These are phyloP conservation scores for Globisporangium polare DNA, from an alignment of 352 stramenopile species.

Conservation along the genomic window DNA sequence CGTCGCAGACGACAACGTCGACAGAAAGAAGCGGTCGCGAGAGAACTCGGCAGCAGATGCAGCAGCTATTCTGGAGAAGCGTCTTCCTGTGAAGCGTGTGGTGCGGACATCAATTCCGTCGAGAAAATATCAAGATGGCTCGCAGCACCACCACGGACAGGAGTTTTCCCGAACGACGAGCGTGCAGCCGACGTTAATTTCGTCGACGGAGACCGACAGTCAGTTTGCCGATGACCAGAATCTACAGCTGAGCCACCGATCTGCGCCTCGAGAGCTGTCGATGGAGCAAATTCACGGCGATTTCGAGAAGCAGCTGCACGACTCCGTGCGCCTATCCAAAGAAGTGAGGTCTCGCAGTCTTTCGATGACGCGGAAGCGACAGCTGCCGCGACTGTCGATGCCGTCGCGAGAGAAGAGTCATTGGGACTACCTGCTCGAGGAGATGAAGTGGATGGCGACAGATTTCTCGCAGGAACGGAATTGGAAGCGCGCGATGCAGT, in stretches of 20 bases:
- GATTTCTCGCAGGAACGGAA: constrained; percentile 97
- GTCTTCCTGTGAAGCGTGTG: constrained; percentile 22
- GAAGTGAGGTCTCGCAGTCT: constrained; percentile 36
- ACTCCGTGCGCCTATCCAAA: constrained; percentile 39
- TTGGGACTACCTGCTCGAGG: constrained; percentile 93
- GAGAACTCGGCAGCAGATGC: constrained; percentile 8
- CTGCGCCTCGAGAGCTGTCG: constrained; percentile 18
- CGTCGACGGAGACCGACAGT: neutral
- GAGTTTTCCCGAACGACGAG: constrained; percentile 16
- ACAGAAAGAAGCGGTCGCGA: constrained; percentile 16
- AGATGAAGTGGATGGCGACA: constrained; percentile 96
- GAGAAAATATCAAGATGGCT: constrained; percentile 39
- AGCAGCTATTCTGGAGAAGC: constrained; percentile 5
- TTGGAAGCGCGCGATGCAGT: constrained; percentile 88
- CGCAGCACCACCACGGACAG: constrained; percentile 26
- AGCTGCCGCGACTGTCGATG: constrained; percentile 56
- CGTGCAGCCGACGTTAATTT: constrained; percentile 3
- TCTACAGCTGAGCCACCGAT: neutral
- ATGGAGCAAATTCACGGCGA: constrained; percentile 14
- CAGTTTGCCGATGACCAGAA: neutral
- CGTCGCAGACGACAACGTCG: constrained; percentile 13
- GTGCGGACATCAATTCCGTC: constrained; percentile 34
- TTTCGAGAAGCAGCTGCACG: constrained; percentile 50
- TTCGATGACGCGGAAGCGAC: constrained; percentile 56
- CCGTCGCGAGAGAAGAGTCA: constrained; percentile 66